Conservation (phyloP, 805 yeast species). For the Saturnispora galanensis region DNA sequence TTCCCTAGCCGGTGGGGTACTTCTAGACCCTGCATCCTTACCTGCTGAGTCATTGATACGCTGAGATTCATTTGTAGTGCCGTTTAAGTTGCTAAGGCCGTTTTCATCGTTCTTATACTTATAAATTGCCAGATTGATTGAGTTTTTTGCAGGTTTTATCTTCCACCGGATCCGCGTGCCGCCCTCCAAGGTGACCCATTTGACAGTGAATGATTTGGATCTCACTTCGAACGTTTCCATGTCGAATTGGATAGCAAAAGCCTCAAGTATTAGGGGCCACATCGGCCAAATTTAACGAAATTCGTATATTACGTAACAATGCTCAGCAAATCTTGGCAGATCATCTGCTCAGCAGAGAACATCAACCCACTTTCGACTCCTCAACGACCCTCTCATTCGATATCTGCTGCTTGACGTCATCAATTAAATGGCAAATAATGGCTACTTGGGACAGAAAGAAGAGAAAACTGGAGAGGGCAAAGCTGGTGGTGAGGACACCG, state of each 20-base stretch:
- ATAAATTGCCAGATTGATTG: conserved; percentile 35
- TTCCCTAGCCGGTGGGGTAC: too few species aligned
- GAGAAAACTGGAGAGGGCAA: conserved; percentile 18
- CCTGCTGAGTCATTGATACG: background rate
- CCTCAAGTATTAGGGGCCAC: too few species aligned
- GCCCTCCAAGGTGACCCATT: conserved; percentile 79
- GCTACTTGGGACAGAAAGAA: conserved; percentile 22
- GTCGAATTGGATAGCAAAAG: background rate
- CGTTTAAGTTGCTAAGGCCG: conserved; percentile 5
- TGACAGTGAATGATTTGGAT: conserved; percentile 77
- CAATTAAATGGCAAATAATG: conserved; percentile 16
- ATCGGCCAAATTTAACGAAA: background rate
- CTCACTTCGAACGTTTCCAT: conserved; percentile 92
- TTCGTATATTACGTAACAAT: background rate
- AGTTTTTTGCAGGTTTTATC: conserved; percentile 64
- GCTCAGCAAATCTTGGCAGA: background rate
- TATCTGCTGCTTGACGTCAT: conserved; percentile 11
- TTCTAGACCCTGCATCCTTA: too few species aligned
- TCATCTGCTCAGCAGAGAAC: background rate
- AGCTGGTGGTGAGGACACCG: conserved; percentile 16
- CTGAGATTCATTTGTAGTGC: background rate
- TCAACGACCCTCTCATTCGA: background rate
- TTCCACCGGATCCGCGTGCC: conserved; percentile 66
- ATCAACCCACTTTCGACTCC: background rate
- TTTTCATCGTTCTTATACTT: conserved; percentile 10